Evolutionary conservation across 768 basidiomycete species (phyloP).

Genomic region (Lepiota venenata): DNA sequence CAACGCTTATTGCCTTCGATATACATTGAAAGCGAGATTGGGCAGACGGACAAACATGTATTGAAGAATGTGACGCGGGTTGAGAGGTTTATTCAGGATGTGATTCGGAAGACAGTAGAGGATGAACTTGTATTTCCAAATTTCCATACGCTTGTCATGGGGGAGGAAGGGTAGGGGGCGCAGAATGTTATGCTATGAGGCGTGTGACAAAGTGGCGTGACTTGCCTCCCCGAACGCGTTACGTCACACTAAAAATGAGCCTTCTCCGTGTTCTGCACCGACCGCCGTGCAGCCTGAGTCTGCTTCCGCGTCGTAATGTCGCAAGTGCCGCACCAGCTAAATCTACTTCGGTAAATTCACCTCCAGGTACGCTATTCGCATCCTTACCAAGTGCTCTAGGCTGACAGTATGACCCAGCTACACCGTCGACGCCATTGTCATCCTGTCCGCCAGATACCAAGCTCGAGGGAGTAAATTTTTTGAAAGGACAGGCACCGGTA

Average conservation of each 20-base stretch:
- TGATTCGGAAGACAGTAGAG: conserved; percentile 91
- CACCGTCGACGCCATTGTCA: conserved; percentile 37
- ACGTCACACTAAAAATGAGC: conserved; percentile 21
- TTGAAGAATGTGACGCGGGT: conserved; percentile 94
- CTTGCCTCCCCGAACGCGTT: background rate
- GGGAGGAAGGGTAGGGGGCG: conserved; percentile 32
- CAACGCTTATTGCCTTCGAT: conserved; percentile 83
- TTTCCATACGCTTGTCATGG: conserved; percentile 77
- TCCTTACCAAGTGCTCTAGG: no score
- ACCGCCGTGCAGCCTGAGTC: conserved; percentile 11
- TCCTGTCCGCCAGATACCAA: conserved; percentile 73
- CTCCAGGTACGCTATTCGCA: background rate
- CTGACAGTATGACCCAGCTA: background rate
- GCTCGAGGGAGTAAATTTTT: conserved; percentile 76
- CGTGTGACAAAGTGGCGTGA: no score
- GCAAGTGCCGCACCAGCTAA: background rate
- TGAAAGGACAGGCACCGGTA: conserved; percentile 79
- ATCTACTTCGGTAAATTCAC: background rate
- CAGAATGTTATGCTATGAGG: background rate
- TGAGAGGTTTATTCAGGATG: conserved; percentile 93
- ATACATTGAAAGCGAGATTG: conserved; percentile 95
- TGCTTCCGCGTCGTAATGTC: background rate
- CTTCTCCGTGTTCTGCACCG: conserved; percentile 22
- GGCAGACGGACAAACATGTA: conserved; percentile 93
- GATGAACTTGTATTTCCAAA: conserved; percentile 97